phyloP scores from a whole-genome alignment of 345 rosid genomes.

The Brassica incana region DNA sequence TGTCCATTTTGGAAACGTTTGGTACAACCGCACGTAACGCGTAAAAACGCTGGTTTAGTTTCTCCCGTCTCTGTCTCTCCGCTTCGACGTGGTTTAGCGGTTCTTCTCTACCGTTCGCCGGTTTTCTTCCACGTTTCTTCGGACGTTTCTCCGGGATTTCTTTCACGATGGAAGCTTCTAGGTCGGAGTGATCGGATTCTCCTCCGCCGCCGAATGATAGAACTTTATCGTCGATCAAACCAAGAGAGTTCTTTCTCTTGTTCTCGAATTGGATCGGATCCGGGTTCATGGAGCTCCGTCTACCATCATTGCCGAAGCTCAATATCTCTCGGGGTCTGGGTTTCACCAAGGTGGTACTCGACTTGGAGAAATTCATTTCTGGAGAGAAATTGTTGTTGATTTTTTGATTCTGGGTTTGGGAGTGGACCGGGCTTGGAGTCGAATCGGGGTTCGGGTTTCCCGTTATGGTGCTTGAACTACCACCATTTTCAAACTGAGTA shows the following conservation, averaged over 20 bases:
- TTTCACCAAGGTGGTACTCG: slow-evolving; percentile 53
- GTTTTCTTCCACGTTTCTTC: slow-evolving; percentile 53
- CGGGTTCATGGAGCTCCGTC: slow-evolving; percentile 39
- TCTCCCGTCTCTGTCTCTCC: slow-evolving; percentile 44
- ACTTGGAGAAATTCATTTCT: slow-evolving; percentile 74
- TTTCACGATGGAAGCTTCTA: slow-evolving; percentile 83
- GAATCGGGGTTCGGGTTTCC: slow-evolving; percentile 39
- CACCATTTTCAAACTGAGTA: slow-evolving; percentile 40
- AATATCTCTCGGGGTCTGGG: slow-evolving; percentile 78
- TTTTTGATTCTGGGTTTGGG: slow-evolving; percentile 34
- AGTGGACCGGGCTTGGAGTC: slow-evolving; percentile 34
- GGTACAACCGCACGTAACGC: slow-evolving; percentile 40
- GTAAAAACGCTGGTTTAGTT: slow-evolving; percentile 90
- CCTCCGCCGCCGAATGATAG: slow-evolving; percentile 73
- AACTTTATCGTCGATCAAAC: slow-evolving; percentile 61
- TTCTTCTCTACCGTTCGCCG: no score
- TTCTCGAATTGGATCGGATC: slow-evolving; percentile 51
- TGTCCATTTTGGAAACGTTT: no score
- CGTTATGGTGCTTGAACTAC: slow-evolving; percentile 45
- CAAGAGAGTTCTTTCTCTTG: slow-evolving; percentile 59
- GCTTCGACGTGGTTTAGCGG: no score
- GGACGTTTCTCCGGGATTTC: slow-evolving; percentile 87
- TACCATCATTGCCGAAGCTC: slow-evolving; percentile 71
- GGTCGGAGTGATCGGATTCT: slow-evolving; percentile 92
- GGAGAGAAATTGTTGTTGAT: slow-evolving; percentile 40